These are phyloP conservation scores for Incumbomyces delicatus DNA, from an alignment of 2,329 filamentous ascomycete genomes.

Conservation along the genomic window DNA sequence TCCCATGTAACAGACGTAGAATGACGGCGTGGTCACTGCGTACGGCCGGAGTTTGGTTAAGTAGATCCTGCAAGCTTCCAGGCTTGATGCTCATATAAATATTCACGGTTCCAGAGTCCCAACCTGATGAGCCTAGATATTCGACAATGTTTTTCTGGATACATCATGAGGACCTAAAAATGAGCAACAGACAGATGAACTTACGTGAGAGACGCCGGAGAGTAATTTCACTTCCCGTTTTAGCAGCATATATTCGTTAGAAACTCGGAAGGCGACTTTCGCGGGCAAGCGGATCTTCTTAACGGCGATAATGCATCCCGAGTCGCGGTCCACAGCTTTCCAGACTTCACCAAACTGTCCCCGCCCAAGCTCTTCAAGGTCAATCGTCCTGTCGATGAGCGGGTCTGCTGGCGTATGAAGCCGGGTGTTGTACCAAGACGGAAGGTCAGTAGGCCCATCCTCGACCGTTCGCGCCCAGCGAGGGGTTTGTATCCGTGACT, in stretches of 20 bases:
- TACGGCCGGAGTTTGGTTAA: no score
- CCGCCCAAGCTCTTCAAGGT: not conserved
- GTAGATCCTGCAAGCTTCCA: no score
- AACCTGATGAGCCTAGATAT: no score
- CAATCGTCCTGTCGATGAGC: not conserved
- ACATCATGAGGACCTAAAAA: no score
- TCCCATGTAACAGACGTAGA: no score
- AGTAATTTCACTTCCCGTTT: constrained; percentile 2
- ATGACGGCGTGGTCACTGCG: no score
- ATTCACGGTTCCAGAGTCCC: no score
- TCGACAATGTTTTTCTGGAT: no score
- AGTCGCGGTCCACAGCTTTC: constrained; percentile 4
- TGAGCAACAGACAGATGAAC: no score
- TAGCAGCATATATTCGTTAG: not conserved
- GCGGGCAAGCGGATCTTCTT: constrained; percentile 1
- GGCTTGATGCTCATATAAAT: no score
- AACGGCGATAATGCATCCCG: constrained; percentile 2
- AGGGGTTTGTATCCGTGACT: constrained; percentile 3
- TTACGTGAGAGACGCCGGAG: no score
- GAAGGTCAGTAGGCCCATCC: constrained; percentile 3
- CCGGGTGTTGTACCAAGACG: constrained; percentile 1
- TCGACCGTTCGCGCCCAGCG: constrained; percentile 3
- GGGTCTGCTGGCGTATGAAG: not conserved
- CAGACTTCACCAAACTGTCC: not conserved
- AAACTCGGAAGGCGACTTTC: not conserved